phyloP scores from a whole-genome alignment of 371 early-diverging fungal species.

The Fennellomyces sp. region DNA sequence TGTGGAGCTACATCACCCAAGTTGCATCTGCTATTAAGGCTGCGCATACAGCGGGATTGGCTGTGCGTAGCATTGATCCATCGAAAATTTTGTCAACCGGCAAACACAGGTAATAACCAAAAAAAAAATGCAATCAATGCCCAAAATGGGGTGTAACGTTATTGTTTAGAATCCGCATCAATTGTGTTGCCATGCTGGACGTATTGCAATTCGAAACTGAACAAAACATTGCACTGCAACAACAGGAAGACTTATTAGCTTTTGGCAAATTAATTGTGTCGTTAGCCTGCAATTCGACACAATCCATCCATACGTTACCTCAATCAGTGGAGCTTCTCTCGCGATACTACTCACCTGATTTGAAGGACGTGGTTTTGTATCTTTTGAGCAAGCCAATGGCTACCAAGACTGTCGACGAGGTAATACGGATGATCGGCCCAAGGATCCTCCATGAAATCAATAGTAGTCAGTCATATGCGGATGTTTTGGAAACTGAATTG shows the following conservation, averaged over 20 bases:
- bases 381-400: slow-evolving; percentile 78
- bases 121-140: neutral
- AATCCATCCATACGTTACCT: slow-evolving; percentile 69
- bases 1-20: slow-evolving; percentile 92
- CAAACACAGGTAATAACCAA: slow-evolving; percentile 68
- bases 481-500: slow-evolving; percentile 80
- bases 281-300: slow-evolving; percentile 78
- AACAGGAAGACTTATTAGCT: slow-evolving; percentile 88
- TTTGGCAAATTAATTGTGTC: slow-evolving; percentile 88
- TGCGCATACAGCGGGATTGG: slow-evolving; percentile 81
- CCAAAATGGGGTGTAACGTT: neutral
- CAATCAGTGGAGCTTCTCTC: slow-evolving; percentile 79
- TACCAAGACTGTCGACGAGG: slow-evolving; percentile 82
- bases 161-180: slow-evolving; percentile 71
- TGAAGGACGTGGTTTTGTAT: slow-evolving; percentile 82
- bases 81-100: slow-evolving; percentile 84
- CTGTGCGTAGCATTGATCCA: slow-evolving; percentile 77
- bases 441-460: slow-evolving; percentile 78
- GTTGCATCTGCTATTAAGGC: slow-evolving; percentile 82
- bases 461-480: slow-evolving; percentile 60
- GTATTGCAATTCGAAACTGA: slow-evolving; percentile 75
- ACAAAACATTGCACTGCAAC: slow-evolving; percentile 61
- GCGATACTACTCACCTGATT: slow-evolving; percentile 74
- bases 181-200: slow-evolving; percentile 85
- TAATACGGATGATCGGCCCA: slow-evolving; percentile 81